These are phyloP conservation scores for Venturia pyrina DNA, from an alignment of 2,329 filamentous ascomycete genomes.

Conservation along the genomic window DNA sequence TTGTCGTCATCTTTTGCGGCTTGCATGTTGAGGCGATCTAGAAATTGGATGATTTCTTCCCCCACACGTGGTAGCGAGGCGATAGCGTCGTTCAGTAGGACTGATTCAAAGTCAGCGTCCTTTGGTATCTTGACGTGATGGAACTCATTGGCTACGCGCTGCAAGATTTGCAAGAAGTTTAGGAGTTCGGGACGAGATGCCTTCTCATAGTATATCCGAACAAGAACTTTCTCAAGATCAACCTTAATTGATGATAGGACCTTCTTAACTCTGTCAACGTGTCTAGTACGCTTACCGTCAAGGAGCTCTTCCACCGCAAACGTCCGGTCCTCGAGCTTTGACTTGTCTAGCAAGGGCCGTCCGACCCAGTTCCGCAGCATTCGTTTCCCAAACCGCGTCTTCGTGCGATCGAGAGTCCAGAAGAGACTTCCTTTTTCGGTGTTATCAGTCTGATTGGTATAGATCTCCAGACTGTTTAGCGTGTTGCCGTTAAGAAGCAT, in stretches of 20 bases:
- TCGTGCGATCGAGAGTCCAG: conserved; percentile 89
- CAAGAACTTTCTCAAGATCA: conserved; percentile 85
- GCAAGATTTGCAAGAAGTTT: conserved; percentile 72
- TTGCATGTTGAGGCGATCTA: conserved; percentile 76
- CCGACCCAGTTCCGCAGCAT: conserved; percentile 93
- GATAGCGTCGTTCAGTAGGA: conserved; percentile 61
- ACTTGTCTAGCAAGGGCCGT: conserved; percentile 70
- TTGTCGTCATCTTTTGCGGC: conserved; percentile 85
- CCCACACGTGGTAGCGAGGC: conserved; percentile 66
- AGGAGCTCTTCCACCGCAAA: conserved; percentile 80
- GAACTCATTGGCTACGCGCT: conserved; percentile 71
- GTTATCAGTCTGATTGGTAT: conserved; percentile 86
- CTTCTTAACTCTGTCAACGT: conserved; percentile 63
- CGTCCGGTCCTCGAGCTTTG: conserved; percentile 65
- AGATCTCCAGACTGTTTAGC: conserved; percentile 86
- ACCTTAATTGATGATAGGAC: conserved; percentile 57
- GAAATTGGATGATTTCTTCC: conserved; percentile 59
- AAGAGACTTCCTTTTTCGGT: conserved; percentile 79
- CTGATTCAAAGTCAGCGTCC: conserved; percentile 63
- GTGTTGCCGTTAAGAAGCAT: conserved; percentile 97
- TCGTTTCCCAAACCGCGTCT: conserved; percentile 79
- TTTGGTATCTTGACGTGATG: conserved; percentile 52
- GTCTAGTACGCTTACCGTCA: conserved; percentile 52
- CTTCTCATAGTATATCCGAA: conserved; percentile 95
- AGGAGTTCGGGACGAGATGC: conserved; percentile 84